Base-by-base conservation (phyloP, 1,284 basidiomycete genomes). In the Bondarzewia mesenterica region DNA sequence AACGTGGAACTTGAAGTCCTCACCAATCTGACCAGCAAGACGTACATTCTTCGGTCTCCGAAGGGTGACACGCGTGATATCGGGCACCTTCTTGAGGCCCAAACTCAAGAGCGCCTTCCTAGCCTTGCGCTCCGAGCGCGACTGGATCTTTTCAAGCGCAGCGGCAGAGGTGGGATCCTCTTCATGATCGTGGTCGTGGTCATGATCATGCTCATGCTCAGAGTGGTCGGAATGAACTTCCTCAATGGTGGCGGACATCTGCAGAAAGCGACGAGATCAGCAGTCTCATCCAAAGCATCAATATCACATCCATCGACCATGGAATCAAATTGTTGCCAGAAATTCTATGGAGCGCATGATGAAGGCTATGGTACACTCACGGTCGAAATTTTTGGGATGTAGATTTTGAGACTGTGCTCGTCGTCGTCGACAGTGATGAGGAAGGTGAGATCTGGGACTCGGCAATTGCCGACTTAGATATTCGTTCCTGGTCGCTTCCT, bases 31-130 rank as follows among this genome's bases (percentile, higher is more conserved):
- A 35, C 32, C 8, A n/a, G 32, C 32, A 18, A 16, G 18, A 68
- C 84, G 57, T 63, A 93, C 91, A 66, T 95, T 95, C 74, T 95
- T 95, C 49, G 93, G 89, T 66, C 93, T 80, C 65, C 93, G 78
- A 64, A 99, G 80, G 54, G 93, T 96, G 53, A 99, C 95, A 55
- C 95, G 84, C 60, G 91, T 96, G 70, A 99, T 97, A 58, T 83
- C 87, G 51, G 84, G 79, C 50, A 99, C 89, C 67, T 82, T 85
- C 75, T 97, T 96, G 69, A 97, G 72, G 43, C 93, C 93, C 57
- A 96, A 77, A 55, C 83, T 75, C 58, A 93, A 78, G 47, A 92
- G 78, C 46, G 89, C 89, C 73, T 94, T 93, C 63, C 92, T 78
- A 48, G 91, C 90, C 70, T 93, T 94, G 60, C 90, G 85, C 71